Conservation (phyloP, 495 filamentous ascomycete genomes). For the Penicillium alfredii region DNA sequence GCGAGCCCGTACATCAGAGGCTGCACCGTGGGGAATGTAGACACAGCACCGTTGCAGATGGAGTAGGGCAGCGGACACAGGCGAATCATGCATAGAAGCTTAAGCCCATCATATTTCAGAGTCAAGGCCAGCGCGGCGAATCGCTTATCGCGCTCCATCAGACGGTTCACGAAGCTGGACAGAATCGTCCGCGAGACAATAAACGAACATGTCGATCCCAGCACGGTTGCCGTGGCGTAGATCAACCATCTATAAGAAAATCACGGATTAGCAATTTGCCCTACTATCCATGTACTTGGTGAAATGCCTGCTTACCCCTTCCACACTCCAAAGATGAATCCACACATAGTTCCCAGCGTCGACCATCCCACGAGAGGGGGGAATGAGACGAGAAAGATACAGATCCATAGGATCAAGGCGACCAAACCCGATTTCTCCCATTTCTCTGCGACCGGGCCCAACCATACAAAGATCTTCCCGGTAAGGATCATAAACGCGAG, state of each 20-base stretch:
- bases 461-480: conserved; percentile 65
- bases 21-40: conserved; percentile 83
- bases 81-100: conserved; percentile 86
- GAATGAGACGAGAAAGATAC: conserved; percentile 75
- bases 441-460: conserved; percentile 61
- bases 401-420: conserved; percentile 72
- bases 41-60: conserved; percentile 87
- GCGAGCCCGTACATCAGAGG: conserved; percentile 71
- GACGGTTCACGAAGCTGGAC: conserved; percentile 64
- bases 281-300: background rate
- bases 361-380: conserved; percentile 90
- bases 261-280: conserved; percentile 4
- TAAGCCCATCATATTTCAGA: conserved; percentile 75
- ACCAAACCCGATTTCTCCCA: conserved; percentile 66
- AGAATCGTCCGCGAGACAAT: conserved; percentile 72
- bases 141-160: conserved; percentile 76
- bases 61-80: conserved; percentile 94
- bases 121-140: conserved; percentile 66
- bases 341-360: conserved; percentile 75
- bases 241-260: conserved; percentile 65
- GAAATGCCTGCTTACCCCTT: conserved; percentile 65
- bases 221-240: conserved; percentile 67
- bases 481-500: conserved; percentile 70
- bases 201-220: conserved; percentile 73
- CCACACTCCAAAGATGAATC: conserved; percentile 92